phyloP scores from a whole-genome alignment of 2,329 filamentous ascomycete species.

The Ophiobolus disseminans region DNA sequence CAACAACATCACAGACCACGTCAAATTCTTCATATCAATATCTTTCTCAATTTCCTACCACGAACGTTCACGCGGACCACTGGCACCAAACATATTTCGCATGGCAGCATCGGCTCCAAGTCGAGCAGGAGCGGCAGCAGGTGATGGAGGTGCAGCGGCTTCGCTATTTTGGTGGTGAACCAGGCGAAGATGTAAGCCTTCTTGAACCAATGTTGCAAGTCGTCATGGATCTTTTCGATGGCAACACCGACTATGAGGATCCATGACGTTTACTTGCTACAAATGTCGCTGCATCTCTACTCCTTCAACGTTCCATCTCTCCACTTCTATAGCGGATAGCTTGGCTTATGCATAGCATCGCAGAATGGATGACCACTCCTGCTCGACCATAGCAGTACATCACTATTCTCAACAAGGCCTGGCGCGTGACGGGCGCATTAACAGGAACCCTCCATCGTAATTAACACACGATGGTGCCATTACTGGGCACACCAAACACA shows the following conservation, averaged over 20 bases:
- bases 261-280: constrained; percentile 34
- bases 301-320: constrained; percentile 10
- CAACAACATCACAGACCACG: constrained; percentile 33
- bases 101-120: constrained; percentile 46
- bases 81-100: constrained; percentile 48
- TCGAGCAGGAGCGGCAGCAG: constrained; percentile 37
- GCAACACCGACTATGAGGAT: constrained; percentile 54
- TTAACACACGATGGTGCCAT: constrained; percentile 26
- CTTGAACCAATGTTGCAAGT: constrained; percentile 57
- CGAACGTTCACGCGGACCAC: constrained; percentile 31
- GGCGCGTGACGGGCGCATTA: constrained; percentile 16
- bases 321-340: constrained; percentile 12
- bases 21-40: constrained; percentile 31
- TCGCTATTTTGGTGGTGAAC: constrained; percentile 54
- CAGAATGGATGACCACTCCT: constrained; percentile 18
- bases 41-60: constrained; percentile 21
- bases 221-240: constrained; percentile 55
- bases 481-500: constrained; percentile 9
- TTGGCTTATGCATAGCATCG: constrained; percentile 16
- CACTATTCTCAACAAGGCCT: constrained; percentile 21
- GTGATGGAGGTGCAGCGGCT: constrained; percentile 46
- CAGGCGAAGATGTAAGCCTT: constrained; percentile 51
- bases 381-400: constrained; percentile 35
- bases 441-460: constrained; percentile 14
- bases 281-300: constrained; percentile 11